Conservation (phyloP, 768 basidiomycete species). For the Coprinopsis strossmayeri region DNA sequence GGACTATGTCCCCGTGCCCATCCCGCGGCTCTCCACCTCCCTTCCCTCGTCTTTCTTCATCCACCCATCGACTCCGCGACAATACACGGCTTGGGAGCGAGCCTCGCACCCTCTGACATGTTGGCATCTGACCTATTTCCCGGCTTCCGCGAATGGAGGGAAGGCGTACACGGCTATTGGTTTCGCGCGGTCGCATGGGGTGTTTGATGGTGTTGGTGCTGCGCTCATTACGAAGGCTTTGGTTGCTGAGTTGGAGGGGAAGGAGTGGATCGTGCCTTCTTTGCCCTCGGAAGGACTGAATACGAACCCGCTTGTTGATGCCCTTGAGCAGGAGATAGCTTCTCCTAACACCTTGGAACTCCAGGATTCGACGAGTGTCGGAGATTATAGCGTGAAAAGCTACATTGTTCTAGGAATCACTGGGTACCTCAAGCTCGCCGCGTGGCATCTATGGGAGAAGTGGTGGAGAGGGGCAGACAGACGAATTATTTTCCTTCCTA, state of each 20-base stretch:
- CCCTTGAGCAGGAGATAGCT: background rate
- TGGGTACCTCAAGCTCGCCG: background rate
- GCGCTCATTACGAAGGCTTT: background rate
- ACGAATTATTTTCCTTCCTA: background rate
- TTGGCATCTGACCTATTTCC: background rate
- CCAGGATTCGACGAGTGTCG: background rate
- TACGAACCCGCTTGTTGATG: background rate
- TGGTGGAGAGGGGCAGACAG: background rate
- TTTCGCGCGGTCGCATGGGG: background rate
- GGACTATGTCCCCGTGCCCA: constrained; percentile 26
- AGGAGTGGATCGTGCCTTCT: background rate
- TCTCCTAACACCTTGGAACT: too few relatives aligned
- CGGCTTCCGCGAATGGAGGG: background rate
- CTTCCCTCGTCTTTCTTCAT: constrained; percentile 31
- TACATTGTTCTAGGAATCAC: background rate
- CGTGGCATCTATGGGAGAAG: background rate
- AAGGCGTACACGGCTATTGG: background rate
- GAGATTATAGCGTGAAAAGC: background rate
- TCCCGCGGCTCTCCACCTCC: constrained; percentile 26
- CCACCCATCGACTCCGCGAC: constrained; percentile 30
- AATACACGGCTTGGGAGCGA: constrained; percentile 27
- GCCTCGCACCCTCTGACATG: constrained; percentile 10
- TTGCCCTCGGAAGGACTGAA: background rate
- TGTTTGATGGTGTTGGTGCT: background rate
- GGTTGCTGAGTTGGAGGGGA: background rate